Percentiles rank a stretch among this genome's conserved stretches.
These are phyloP conservation scores for Entamoeba moshkovskii DNA, from an alignment of 208 protist genomes.

Conservation along the genomic window DNA sequence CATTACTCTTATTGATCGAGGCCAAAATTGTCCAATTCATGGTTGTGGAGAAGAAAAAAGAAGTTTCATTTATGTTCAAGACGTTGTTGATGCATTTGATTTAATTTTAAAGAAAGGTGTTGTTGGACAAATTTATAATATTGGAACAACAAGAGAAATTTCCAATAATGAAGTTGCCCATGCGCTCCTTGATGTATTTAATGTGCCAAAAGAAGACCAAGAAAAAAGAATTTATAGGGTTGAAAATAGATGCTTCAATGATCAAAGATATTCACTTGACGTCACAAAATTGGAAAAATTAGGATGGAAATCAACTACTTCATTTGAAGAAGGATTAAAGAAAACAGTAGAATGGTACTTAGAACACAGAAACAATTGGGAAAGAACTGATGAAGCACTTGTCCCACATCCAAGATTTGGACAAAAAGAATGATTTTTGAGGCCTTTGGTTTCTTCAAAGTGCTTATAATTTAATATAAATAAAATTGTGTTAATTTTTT, in stretches of 20 bases:
- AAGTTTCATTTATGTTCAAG: constrained; percentile 49
- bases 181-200: background rate
- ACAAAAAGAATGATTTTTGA: background rate
- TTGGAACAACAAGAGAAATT: constrained; percentile 48
- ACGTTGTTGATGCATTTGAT: constrained; percentile 53
- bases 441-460: background rate
- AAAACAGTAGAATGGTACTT: constrained; percentile 14
- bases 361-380: background rate
- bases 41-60: constrained; percentile 29
- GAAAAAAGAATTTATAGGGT: constrained; percentile 30
- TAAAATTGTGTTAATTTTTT: background rate
- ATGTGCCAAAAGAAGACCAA: constrained; percentile 16
- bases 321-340: constrained; percentile 35
- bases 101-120: constrained; percentile 50
- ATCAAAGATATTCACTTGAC: constrained; percentile 57
- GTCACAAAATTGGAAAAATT: constrained; percentile 47
- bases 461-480: too few relatives aligned
- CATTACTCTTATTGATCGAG: constrained; percentile 41
- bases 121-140: constrained; percentile 61
- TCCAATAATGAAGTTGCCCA: constrained; percentile 45
- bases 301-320: constrained; percentile 50
- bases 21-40: constrained; percentile 42
- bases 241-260: constrained; percentile 60
- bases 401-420: background rate
- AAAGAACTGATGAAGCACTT: background rate